phyloP scores from a whole-genome alignment of 2,329 filamentous ascomycete species.

The Diaporthe citri region DNA sequence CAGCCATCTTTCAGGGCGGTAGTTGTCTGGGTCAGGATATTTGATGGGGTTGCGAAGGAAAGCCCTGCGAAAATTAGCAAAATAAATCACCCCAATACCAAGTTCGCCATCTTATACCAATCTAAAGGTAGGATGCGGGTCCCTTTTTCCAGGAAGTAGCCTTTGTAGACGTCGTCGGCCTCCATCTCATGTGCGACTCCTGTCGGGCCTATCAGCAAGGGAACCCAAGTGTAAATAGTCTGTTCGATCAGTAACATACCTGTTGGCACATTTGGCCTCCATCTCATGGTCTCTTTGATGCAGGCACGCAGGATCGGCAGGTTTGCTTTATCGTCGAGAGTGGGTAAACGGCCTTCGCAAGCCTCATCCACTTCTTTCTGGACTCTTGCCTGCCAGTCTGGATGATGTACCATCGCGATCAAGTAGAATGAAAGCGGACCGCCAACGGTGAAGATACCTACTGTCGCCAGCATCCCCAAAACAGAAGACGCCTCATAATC shows the following conservation, averaged over 20 bases:
- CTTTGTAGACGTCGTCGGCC: constrained; percentile 9
- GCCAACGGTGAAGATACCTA: constrained; percentile 3
- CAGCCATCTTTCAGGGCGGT: background rate
- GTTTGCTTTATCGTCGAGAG: background rate
- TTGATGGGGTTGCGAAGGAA: constrained; percentile 1
- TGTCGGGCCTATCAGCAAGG: background rate
- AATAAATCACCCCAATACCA: no score
- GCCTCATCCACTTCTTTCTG: constrained; percentile 14
- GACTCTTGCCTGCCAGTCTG: background rate
- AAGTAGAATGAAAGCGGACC: background rate
- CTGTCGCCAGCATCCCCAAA: background rate
- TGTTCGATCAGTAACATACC: background rate
- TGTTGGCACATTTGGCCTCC: constrained; percentile 16
- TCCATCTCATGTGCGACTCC: constrained; percentile 10
- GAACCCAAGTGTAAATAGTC: background rate
- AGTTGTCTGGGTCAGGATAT: constrained; percentile 8
- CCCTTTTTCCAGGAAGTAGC: background rate
- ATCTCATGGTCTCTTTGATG: constrained; percentile 21
- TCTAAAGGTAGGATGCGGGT: background rate
- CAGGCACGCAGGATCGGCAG: background rate
- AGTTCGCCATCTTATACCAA: background rate
- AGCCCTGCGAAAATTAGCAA: background rate
- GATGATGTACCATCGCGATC: constrained; percentile 13
- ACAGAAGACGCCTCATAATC: constrained; percentile 6
- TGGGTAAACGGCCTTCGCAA: background rate